Conservation (phyloP, 768 basidiomycete genomes). For the Gloeostereum incarnatum region DNA sequence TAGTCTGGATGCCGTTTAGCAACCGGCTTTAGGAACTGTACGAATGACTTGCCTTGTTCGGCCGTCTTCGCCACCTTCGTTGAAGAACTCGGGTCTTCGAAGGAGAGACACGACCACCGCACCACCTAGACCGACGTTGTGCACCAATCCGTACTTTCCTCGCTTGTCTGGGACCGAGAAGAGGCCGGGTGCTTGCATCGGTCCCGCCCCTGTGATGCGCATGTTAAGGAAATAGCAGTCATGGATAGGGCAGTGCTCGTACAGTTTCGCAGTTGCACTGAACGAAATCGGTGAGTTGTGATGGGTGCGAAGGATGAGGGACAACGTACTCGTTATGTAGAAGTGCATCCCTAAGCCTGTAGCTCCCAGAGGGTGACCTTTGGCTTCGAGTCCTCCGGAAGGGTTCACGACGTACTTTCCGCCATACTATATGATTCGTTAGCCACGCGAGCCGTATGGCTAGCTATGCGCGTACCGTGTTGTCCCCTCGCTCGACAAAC, state of each 20-base stretch:
- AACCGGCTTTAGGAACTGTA: background rate
- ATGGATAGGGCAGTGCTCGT: conserved; percentile 7
- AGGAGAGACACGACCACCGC: conserved; percentile 72
- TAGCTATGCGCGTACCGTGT: conserved; percentile 45
- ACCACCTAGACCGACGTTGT: conserved; percentile 79
- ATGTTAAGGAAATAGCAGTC: background rate
- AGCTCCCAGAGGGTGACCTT: conserved; percentile 80
- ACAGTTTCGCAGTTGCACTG: conserved; percentile 75
- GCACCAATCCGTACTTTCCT: conserved; percentile 66
- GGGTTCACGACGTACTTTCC: conserved; percentile 83
- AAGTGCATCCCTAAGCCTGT: conserved; percentile 85
- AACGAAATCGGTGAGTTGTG: conserved; percentile 1
- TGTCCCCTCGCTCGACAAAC: conserved; percentile 67
- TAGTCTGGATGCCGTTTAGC: conserved; percentile 29
- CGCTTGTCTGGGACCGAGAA: conserved; percentile 53
- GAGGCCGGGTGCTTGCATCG: conserved; percentile 71
- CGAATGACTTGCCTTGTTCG: conserved; percentile 39
- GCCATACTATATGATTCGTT: conserved; percentile 43
- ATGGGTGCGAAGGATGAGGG: conserved; percentile 1
- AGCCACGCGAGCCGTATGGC: background rate
- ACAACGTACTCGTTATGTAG: conserved; percentile 62
- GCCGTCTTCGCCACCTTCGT: conserved; percentile 58
- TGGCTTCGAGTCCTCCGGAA: conserved; percentile 81
- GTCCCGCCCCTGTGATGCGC: conserved; percentile 56
- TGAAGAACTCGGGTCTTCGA: conserved; percentile 70